Evolutionary conservation across 2,329 filamentous ascomycete genomes (phyloP).

Genomic region (Ceratocystis alfenasii): DNA sequence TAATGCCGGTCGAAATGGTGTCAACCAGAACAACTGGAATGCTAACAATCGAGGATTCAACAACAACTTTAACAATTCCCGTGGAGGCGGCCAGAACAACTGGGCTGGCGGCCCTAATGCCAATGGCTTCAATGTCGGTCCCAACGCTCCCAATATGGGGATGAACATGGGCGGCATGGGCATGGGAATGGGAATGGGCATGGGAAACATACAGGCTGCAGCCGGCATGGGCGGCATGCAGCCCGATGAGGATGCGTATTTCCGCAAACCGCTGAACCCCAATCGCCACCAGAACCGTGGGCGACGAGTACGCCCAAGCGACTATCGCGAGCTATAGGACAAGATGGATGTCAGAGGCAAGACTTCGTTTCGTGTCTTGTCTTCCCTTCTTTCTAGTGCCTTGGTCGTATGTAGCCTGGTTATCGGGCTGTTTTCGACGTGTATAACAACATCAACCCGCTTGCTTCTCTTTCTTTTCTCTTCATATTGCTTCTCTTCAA

Average conservation of each 20-base stretch:
- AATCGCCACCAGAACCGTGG: slow-evolving; percentile 77
- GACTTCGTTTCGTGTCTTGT: not conserved
- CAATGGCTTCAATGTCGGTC: slow-evolving; percentile 12
- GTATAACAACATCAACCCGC: not conserved
- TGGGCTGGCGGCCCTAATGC: slow-evolving; percentile 6
- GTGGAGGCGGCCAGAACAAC: not conserved
- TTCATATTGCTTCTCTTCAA: not conserved
- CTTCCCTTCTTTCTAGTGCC: not conserved
- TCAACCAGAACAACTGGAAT: slow-evolving; percentile 26
- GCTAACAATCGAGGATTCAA: slow-evolving; percentile 23
- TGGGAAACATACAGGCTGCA: slow-evolving; percentile 30
- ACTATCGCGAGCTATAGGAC: slow-evolving; percentile 68
- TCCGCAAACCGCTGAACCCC: slow-evolving; percentile 89
- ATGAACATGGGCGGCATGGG: slow-evolving; percentile 26
- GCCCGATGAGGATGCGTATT: slow-evolving; percentile 76
- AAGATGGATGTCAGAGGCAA: not conserved
- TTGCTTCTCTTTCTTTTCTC: not conserved
- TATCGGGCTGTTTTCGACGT: not conserved
- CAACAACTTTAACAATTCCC: slow-evolving; percentile 25
- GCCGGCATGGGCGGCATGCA: slow-evolving; percentile 24
- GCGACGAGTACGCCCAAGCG: slow-evolving; percentile 69
- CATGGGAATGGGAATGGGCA: slow-evolving; percentile 29
- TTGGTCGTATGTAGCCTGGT: not conserved
- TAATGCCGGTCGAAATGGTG: not conserved
- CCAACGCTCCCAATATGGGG: slow-evolving; percentile 23